These are phyloP conservation scores for Gigaspora rosea DNA, from an alignment of 192 early-diverging fungal genomes.

Conservation along the genomic window DNA sequence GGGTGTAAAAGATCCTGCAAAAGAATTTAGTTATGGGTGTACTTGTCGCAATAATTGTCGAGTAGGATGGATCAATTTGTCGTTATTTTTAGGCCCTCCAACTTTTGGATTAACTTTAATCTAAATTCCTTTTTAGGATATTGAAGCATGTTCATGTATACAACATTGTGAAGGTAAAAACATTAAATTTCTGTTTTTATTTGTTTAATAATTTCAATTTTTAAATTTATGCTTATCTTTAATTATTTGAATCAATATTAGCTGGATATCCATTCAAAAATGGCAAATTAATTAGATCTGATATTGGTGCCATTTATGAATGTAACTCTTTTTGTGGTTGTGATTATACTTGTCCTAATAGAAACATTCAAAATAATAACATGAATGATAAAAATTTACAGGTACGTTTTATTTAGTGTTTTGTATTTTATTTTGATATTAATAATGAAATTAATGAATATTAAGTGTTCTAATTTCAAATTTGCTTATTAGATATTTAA, in stretches of 20 bases:
- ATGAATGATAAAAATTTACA: slow-evolving; percentile 1
- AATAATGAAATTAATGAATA: too few species aligned
- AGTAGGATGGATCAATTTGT: neutral
- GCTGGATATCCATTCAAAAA: slow-evolving; percentile 20
- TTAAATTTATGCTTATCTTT: neutral
- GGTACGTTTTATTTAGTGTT: neutral
- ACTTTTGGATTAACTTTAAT: neutral
- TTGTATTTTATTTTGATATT: neutral
- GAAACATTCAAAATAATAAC: slow-evolving; percentile 12
- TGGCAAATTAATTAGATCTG: neutral
- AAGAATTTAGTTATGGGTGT: neutral
- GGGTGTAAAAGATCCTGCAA: neutral
- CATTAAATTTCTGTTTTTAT: neutral
- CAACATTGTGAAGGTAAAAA: neutral
- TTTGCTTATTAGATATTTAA: slow-evolving; percentile 11
- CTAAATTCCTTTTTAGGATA: neutral
- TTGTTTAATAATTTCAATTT: neutral
- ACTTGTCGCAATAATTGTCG: slow-evolving; percentile 14
- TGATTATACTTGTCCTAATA: slow-evolving; percentile 3
- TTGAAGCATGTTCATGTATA: neutral
- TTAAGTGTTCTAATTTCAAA: neutral
- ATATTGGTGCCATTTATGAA: slow-evolving; percentile 23
- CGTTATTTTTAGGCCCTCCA: too few species aligned
- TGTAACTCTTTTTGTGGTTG: slow-evolving; percentile 19
- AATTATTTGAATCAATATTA: neutral